phyloP scores from a whole-genome alignment of 768 basidiomycete genomes.

The Leccinum subgranulosum region DNA sequence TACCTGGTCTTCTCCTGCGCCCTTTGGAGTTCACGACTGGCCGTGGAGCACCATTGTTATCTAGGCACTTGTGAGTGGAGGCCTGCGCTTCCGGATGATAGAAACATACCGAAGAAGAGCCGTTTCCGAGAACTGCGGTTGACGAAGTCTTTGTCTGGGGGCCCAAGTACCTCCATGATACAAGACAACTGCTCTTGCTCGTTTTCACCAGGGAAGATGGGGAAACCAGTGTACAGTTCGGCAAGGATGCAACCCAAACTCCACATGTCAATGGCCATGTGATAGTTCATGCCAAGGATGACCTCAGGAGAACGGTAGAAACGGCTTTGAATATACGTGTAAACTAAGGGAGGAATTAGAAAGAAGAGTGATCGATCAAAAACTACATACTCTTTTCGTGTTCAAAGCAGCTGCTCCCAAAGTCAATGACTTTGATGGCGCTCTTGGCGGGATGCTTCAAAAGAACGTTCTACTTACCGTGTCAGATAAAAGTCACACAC shows the following conservation, averaged over 20 bases:
- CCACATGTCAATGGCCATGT: slow-evolving; percentile 99
- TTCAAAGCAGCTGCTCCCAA: slow-evolving; percentile 97
- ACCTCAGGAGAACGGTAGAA: slow-evolving; percentile 99
- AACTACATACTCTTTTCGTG: slow-evolving; percentile 89
- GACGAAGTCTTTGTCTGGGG: slow-evolving; percentile 93
- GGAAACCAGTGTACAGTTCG: slow-evolving; percentile 95
- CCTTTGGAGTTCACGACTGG: slow-evolving; percentile 97
- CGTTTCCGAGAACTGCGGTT: slow-evolving; percentile 92
- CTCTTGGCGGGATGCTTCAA: slow-evolving; percentile 94
- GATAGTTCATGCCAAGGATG: slow-evolving; percentile 98
- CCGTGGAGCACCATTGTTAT: slow-evolving; percentile 89
- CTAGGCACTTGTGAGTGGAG: slow-evolving; percentile 39
- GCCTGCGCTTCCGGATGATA: not conserved
- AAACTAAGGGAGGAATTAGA: slow-evolving; percentile 54
- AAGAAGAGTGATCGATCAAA: not conserved
- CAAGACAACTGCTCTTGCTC: slow-evolving; percentile 98
- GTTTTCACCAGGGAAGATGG: slow-evolving; percentile 98
- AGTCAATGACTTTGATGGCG: slow-evolving; percentile 97
- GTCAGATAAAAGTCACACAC: not conserved
- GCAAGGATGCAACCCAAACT: slow-evolving; percentile 97
- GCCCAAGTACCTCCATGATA: slow-evolving; percentile 98
- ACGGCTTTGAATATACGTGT: slow-evolving; percentile 98
- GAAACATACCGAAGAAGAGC: slow-evolving; percentile 84
- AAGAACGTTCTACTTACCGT: slow-evolving; percentile 73
- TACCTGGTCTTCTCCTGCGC: slow-evolving; percentile 84